Conservation (phyloP, 768 basidiomycete species). For the Tremella yokohamensis region DNA sequence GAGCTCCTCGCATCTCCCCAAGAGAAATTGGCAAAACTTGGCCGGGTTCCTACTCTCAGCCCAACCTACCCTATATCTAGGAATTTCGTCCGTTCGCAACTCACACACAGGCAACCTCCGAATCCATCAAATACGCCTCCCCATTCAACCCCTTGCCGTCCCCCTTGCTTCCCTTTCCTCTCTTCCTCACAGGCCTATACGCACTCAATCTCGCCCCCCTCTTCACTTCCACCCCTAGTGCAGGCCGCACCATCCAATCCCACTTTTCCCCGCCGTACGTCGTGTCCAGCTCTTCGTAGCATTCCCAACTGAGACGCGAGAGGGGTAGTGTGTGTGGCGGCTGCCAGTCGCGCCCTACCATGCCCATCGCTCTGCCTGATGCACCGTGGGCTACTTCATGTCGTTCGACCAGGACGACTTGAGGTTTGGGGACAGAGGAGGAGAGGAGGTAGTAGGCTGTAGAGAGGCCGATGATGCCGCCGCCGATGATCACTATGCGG, state of each 20-base stretch:
- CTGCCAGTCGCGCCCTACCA: conserved; percentile 1
- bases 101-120: no score
- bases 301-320: background rate
- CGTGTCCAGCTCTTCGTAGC: background rate
- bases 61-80: no score
- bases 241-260: background rate
- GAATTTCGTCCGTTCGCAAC: no score
- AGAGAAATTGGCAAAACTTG: no score
- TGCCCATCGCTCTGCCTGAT: background rate
- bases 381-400: background rate
- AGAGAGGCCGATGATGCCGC: conserved; percentile 4
- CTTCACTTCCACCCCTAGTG: background rate
- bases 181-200: background rate
- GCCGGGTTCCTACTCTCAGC: no score
- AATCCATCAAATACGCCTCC: no score
- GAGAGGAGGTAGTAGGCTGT: conserved; percentile 5
- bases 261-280: background rate
- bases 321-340: background rate
- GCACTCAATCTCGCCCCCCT: background rate
- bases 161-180: background rate
- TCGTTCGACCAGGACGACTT: background rate
- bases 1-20: no score
- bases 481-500: background rate
- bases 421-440: background rate
- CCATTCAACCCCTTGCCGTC: background rate